A percentile compares a stretch with the other conserved stretches of the same genome.
Evolutionary conservation across 441 rosid species (phyloP).

Genomic region (Aleurites moluccanus): DNA sequence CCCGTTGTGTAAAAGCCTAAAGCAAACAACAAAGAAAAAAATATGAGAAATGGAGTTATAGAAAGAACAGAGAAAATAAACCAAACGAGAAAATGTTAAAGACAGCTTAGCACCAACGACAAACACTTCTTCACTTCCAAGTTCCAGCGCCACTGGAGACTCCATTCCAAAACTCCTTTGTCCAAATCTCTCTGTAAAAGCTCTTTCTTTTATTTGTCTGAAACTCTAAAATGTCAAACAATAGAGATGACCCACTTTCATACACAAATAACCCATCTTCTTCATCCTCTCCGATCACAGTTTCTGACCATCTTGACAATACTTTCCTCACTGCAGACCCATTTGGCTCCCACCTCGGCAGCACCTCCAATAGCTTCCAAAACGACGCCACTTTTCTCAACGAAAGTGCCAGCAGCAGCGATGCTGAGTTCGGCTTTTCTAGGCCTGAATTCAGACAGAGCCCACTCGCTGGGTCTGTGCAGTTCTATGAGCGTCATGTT

Average conservation of each 20-base stretch:
- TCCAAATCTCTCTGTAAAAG: background rate
- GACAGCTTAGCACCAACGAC: background rate
- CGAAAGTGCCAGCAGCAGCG: slow-evolving; percentile 35
- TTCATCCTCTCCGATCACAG: slow-evolving; percentile 70
- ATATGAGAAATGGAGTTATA: background rate
- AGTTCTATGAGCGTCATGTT: slow-evolving; percentile 83
- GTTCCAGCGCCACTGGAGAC: slow-evolving; percentile 14
- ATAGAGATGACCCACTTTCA: slow-evolving; percentile 60
- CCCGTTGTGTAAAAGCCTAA: no score
- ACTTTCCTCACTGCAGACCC: slow-evolving; percentile 53
- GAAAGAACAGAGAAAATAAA: background rate
- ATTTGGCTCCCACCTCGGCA: slow-evolving; percentile 50
- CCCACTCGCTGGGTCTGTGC: slow-evolving; percentile 74
- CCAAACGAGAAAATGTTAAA: background rate
- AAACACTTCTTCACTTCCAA: slow-evolving; percentile 14
- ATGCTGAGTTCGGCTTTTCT: slow-evolving; percentile 76
- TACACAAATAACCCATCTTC: slow-evolving; percentile 53
- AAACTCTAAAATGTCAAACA: slow-evolving; percentile 50
- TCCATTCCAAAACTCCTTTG: background rate
- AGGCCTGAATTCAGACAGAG: slow-evolving; percentile 72
- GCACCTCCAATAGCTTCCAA: slow-evolving; percentile 82
- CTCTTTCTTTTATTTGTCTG: background rate
- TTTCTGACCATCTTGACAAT: slow-evolving; percentile 54
- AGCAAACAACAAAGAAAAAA: no score
- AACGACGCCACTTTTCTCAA: slow-evolving; percentile 58